Percentiles rank a stretch among this genome's conserved stretches.
These are phyloP conservation scores for Pharus latifolius DNA, from an alignment of 176 grass and related monocot species.

Conservation along the genomic window DNA sequence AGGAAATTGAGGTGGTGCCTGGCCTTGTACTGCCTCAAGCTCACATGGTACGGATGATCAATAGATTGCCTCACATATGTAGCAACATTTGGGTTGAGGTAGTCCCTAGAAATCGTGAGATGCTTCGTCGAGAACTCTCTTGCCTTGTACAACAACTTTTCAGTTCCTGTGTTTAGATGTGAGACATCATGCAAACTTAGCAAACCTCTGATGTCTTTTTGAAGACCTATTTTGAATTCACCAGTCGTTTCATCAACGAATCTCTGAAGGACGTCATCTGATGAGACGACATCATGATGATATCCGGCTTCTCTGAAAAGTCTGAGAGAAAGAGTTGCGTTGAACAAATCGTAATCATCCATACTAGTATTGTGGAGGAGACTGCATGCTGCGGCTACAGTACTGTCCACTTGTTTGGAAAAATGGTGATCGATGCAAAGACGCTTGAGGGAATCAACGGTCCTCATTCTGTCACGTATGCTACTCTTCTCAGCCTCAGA, in stretches of 20 bases:
- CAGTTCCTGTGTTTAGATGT: slow-evolving; percentile 38
- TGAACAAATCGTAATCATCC: neutral
- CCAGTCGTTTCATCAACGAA: slow-evolving; percentile 5
- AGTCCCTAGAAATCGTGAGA: neutral
- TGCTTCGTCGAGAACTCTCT: slow-evolving; percentile 42
- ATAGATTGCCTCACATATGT: slow-evolving; percentile 31
- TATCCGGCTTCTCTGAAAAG: slow-evolving; percentile 37
- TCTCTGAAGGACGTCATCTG: slow-evolving; percentile 24
- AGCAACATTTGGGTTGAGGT: slow-evolving; percentile 10
- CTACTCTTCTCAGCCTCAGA: neutral
- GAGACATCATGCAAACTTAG: slow-evolving; percentile 57
- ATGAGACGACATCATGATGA: neutral
- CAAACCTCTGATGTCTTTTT: slow-evolving; percentile 36
- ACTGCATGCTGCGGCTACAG: neutral
- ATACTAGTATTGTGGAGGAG: neutral
- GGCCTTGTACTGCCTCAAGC: slow-evolving; percentile 40
- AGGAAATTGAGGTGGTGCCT: slow-evolving; percentile 39
- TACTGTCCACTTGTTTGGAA: slow-evolving; percentile 1
- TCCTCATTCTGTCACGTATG: neutral
- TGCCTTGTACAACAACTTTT: slow-evolving; percentile 34
- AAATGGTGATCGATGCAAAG: slow-evolving; percentile 49
- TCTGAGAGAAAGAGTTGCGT: slow-evolving; percentile 26
- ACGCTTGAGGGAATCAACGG: slow-evolving; percentile 28
- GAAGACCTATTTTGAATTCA: slow-evolving; percentile 20
- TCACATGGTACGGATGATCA: slow-evolving; percentile 56